A percentile compares a stretch with the other conserved stretches of the same genome.
phyloP scores from a whole-genome alignment of 495 filamentous ascomycete species.

The Lasiosphaeria miniovina region DNA sequence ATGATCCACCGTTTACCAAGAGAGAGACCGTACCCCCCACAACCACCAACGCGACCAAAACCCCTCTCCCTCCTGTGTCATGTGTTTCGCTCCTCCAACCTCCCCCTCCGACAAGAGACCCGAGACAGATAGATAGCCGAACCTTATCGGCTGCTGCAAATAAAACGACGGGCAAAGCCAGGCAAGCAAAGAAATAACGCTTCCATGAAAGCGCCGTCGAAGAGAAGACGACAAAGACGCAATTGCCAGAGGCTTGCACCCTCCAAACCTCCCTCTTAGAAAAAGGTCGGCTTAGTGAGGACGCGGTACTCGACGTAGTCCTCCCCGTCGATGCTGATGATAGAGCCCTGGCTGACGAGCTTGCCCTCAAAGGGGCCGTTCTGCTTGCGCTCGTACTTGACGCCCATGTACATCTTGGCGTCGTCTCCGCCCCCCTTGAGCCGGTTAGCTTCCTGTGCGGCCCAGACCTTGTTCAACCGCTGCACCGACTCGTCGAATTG shows the following conservation, averaged over 20 bases:
- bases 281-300: slow-evolving; percentile 53
- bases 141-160: too few relatives aligned
- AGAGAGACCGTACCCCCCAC: too few relatives aligned
- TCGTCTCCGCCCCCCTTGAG: slow-evolving; percentile 39
- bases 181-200: too few relatives aligned
- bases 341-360: slow-evolving; percentile 48
- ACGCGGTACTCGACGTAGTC: slow-evolving; percentile 58
- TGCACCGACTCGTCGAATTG: slow-evolving; percentile 42
- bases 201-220: too few relatives aligned
- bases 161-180: too few relatives aligned
- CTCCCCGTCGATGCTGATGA: slow-evolving; percentile 55
- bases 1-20: too few relatives aligned
- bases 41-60: too few relatives aligned
- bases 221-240: too few relatives aligned
- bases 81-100: too few relatives aligned
- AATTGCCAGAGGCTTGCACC: background rate
- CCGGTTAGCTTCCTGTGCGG: slow-evolving; percentile 42
- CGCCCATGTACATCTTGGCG: slow-evolving; percentile 48
- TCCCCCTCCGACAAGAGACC: too few relatives aligned
- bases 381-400: slow-evolving; percentile 53
- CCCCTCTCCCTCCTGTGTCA: too few relatives aligned
- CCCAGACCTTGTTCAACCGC: slow-evolving; percentile 47
- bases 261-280: slow-evolving; percentile 19
- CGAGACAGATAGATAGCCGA: too few relatives aligned
- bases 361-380: slow-evolving; percentile 51